phyloP scores from a whole-genome alignment of 2,329 filamentous ascomycete species.

The Alternaria rosae region DNA sequence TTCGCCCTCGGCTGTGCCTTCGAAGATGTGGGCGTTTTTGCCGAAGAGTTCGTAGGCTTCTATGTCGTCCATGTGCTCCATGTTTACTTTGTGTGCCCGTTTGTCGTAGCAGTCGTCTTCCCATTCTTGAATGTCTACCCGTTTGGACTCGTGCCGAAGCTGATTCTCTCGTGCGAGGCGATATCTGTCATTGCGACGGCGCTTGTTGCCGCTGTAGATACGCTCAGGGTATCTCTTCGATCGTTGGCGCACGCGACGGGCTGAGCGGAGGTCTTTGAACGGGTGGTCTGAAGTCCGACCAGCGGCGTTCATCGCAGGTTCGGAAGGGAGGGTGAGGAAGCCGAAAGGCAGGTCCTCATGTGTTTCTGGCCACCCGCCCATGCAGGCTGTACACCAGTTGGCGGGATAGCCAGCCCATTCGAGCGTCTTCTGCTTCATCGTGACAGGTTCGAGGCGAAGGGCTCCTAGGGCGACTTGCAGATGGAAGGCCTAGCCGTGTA shows the following conservation, averaged over 20 bases:
- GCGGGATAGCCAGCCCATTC: neutral
- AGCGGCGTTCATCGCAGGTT: constrained; percentile 7
- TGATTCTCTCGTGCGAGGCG: neutral
- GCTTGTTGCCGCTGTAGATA: neutral
- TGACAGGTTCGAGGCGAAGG: neutral
- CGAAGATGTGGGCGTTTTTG: neutral
- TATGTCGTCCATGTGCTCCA: constrained; percentile 6
- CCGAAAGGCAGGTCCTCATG: neutral
- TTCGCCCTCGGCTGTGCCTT: neutral
- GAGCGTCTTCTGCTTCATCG: neutral
- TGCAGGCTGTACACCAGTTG: neutral
- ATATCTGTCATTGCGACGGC: neutral
- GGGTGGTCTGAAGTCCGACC: constrained; percentile 7
- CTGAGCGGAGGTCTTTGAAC: constrained; percentile 2
- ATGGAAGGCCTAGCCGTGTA: neutral
- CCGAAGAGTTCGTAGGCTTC: constrained; percentile 1
- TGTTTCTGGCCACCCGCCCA: neutral
- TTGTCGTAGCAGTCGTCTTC: neutral
- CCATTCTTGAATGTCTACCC: neutral
- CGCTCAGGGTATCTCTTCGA: neutral
- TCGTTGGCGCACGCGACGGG: neutral
- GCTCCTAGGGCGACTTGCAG: neutral
- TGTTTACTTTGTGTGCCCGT: neutral
- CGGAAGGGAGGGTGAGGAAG: neutral
- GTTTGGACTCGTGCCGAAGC: neutral